These are phyloP conservation scores for Bruguiera parviflora DNA, from an alignment of 345 rosid species.

Conservation along the genomic window DNA sequence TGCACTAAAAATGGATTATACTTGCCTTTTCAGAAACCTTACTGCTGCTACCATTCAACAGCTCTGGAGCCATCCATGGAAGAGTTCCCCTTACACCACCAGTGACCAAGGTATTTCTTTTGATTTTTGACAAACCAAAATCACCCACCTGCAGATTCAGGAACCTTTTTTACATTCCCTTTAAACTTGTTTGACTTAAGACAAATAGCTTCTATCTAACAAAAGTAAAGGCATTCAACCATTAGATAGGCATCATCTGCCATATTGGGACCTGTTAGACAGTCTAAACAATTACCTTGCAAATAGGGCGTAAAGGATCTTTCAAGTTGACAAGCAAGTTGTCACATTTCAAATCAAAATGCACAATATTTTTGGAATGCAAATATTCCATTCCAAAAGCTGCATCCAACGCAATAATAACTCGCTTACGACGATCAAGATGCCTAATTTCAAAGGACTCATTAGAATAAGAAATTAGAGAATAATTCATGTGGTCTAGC, in stretches of 20 bases:
- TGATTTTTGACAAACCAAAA: conserved; percentile 82
- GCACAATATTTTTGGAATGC: conserved; percentile 94
- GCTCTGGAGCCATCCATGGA: conserved; percentile 94
- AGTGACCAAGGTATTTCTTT: conserved; percentile 74
- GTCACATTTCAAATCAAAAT: conserved; percentile 98
- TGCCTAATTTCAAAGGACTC: conserved; percentile 37
- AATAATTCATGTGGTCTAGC: background rate
- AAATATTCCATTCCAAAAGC: conserved; percentile 99
- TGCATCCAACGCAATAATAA: conserved; percentile 97
- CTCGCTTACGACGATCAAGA: conserved; percentile 89
- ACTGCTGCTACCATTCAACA: conserved; percentile 71
- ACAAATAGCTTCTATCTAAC: background rate
- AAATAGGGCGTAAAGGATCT: conserved; percentile 87
- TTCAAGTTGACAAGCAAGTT: conserved; percentile 96
- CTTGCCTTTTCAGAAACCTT: conserved; percentile 84
- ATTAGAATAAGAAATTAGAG: conserved; percentile 14
- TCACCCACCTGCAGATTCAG: conserved; percentile 57
- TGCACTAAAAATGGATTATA: background rate
- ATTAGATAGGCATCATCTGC: background rate
- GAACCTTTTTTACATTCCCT: background rate
- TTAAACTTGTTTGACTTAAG: conserved; percentile 1
- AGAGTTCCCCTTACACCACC: conserved; percentile 89
- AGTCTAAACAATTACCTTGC: conserved; percentile 60
- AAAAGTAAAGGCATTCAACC: background rate
- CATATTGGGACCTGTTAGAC: background rate